Base-by-base conservation (phyloP, 768 basidiomycete genomes). In the Boletus coccyginus region DNA sequence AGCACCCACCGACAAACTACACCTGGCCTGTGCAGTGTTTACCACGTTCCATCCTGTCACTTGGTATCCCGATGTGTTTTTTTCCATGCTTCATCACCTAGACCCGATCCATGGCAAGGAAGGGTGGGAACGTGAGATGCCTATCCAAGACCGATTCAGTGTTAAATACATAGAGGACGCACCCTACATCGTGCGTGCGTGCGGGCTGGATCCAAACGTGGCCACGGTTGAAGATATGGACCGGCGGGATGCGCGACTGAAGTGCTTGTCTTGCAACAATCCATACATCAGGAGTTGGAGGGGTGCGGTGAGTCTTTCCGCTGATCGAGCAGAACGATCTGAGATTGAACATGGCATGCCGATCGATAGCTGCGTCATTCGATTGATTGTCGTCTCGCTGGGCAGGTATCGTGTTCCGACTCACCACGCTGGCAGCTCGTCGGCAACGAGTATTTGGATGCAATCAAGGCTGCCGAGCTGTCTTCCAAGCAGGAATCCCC, bases 1-100 rank as follows among this genome's bases (percentile, higher is more conserved):
- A 12, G 8, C 19, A 17, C 12, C 42, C 29, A 27, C 33, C 2
- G 29, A 35, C 24, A 56, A 40, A 29, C 50, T 52, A 19, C 45
- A 35, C 3, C n/a, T 59, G 9, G 54, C 54, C 4, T 59, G 54
- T 24, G 54, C 50, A 9, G 13, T 50, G 29, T 56, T 59, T 27
- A 6, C 5, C 35, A 24, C 5, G 3, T 21, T 27, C 2, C 27
- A 16, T 3, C 8, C 0, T 21, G 21, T 33, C 38, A 31, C 39
- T 13, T 3, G 14, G 17, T 14, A 47, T 24, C 46, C 53, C 10
- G 53, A 54, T 0, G 14, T 46, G 9, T 35, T 46, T 31, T 53
- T 36, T 32, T 9, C 17, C 27, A 50, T 41, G 39, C 14, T 0
- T 21, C 29, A 19, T 13, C 7, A 47, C 19, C 2, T 1, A 1